Base-by-base conservation (phyloP, 805 yeast genomes). In the Yarrowia alimentaria region DNA sequence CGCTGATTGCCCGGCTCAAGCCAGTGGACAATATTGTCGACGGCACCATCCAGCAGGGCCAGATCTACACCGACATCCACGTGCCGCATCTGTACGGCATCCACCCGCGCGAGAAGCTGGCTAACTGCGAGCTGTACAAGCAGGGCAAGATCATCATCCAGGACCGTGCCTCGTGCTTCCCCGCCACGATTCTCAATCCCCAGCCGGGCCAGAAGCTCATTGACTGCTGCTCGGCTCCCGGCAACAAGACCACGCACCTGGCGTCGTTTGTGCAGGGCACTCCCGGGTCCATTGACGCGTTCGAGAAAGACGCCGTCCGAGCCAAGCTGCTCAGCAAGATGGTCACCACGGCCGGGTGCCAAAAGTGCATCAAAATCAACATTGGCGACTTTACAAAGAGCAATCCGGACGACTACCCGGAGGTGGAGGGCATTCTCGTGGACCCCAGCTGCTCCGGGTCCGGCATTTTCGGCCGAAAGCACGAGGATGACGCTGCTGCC, bases 371-470 rank as follows among this genome's bases (percentile, higher is more conserved):
- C 22, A 56, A 62, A 1, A 65, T 77, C 20, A 64, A 67, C 14
- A 71, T 72, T 20, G 71, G 69, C 21, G 94, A 85, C 65, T 85
- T 85, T 62, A 82, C 89, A 8, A 61, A 72, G 3, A 68, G 77
- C 2, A 69, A 74, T 18, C 85, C 93, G 0, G 58, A 59, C 1
- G 83, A 82, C 37, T 85, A 72, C 55, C 69, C 75, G 1, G 75
- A 77, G 13, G 84, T 88, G 4, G 81, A 87, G 0, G 96, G 95
- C 0, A 68, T 93, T 32, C 73, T 93, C 2, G 94, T 93, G 3
- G 99, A 93, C 65, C 99, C 99, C 0, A 87, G 96, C 3, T 93
- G 99, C 65, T 88, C 96, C 18, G 99, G 99, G 0, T 84, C 95
- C 38, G 99, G 99, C 3, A 93, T 93, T 32, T 91, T 91, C 69